Conservation (phyloP, 1,284 basidiomycete species). For the Prillingera fragicola region DNA sequence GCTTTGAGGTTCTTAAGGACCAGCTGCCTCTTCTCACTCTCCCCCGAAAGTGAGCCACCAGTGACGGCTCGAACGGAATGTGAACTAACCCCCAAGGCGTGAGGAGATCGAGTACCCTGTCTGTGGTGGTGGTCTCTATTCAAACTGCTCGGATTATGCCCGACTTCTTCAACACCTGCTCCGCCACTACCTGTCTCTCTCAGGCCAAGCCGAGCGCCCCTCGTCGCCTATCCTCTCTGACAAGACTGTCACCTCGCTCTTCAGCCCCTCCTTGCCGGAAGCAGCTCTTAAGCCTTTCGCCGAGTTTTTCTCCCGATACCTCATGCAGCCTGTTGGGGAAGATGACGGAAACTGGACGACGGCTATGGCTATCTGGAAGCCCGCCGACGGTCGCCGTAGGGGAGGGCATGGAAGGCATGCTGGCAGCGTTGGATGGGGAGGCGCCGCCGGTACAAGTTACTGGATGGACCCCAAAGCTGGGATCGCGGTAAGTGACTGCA, state of each 20-base stretch:
- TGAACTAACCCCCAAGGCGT: conserved; percentile 6
- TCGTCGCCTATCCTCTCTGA: conserved; percentile 17
- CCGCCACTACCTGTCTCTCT: conserved; percentile 17
- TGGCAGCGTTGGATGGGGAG: conserved; percentile 32
- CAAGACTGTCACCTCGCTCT: conserved; percentile 21
- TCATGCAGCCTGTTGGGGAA: conserved; percentile 4
- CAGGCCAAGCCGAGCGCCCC: conserved; percentile 5
- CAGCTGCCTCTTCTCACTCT: conserved; percentile 24
- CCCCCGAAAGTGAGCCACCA: conserved; percentile 16
- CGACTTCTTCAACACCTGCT: conserved; percentile 29
- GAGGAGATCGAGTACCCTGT: conserved; percentile 36
- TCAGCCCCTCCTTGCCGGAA: conserved; percentile 17
- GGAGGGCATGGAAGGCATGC: conserved; percentile 20
- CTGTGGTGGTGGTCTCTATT: conserved; percentile 36
- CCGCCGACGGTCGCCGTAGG: conserved; percentile 13
- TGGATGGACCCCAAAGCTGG: conserved; percentile 28
- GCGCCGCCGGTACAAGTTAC: conserved; percentile 31
- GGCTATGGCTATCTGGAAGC: conserved; percentile 23
- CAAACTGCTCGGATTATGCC: conserved; percentile 26
- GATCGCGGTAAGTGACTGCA: conserved; percentile 24
- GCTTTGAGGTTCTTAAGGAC: conserved; percentile 20
- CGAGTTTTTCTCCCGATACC: conserved; percentile 11
- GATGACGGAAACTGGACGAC: conserved; percentile 38
- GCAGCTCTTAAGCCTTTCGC: conserved; percentile 11
- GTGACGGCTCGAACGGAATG: too few relatives aligned